phyloP scores from a whole-genome alignment of 768 basidiomycete species.

The Boletellus emodensis region DNA sequence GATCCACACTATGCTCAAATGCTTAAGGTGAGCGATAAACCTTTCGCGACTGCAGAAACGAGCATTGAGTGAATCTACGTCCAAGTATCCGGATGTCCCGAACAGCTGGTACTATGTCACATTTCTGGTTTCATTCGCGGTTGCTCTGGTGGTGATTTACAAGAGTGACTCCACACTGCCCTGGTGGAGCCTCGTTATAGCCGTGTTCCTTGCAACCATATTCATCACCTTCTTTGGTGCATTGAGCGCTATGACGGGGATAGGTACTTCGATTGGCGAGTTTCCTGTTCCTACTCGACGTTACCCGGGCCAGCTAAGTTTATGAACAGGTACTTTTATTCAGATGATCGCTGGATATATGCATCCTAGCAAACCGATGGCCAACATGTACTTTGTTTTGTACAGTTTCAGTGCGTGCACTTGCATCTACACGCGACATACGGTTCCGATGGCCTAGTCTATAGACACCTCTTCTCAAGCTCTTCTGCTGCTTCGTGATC shows the following conservation, averaged over 20 bases:
- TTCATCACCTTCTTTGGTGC: conserved; percentile 53
- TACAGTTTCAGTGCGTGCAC: conserved; percentile 42
- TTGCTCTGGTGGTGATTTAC: conserved; percentile 54
- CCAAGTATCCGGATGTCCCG: conserved; percentile 34
- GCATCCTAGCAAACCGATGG: conserved; percentile 36
- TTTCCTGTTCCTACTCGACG: neutral
- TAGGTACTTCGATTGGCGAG: conserved; percentile 17
- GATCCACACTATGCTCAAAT: conserved; percentile 59
- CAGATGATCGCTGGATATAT: conserved; percentile 38
- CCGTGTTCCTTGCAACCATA: conserved; percentile 46
- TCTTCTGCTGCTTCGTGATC: conserved; percentile 50
- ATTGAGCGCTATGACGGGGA: conserved; percentile 48
- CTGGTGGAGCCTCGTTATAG: conserved; percentile 56
- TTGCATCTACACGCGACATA: conserved; percentile 22
- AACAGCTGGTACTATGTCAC: conserved; percentile 32
- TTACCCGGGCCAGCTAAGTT: neutral
- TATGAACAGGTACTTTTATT: conserved; percentile 22
- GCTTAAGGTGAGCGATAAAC: conserved; percentile 28
- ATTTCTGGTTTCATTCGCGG: conserved; percentile 35
- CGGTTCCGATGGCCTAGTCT: conserved; percentile 34
- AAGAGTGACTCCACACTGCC: conserved; percentile 51
- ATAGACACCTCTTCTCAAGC: conserved; percentile 51
- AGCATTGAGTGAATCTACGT: neutral
- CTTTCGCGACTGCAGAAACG: conserved; percentile 14
- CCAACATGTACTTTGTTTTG: conserved; percentile 43